Base-by-base conservation (phyloP, 225 moss, liverwort and hornwort genomes). In the Marchantia polymorpha region DNA sequence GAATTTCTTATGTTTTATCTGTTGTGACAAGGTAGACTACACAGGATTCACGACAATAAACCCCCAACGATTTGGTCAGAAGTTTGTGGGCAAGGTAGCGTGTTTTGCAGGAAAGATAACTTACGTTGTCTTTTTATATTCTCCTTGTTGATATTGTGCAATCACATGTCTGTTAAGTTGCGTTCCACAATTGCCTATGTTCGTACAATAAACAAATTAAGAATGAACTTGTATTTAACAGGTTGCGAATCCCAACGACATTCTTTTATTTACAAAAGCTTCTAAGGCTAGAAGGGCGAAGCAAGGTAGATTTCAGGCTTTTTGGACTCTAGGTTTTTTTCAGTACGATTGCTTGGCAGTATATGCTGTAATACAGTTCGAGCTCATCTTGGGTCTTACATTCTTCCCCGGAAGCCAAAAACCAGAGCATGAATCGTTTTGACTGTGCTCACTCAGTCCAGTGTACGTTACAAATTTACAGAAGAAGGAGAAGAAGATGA, bases 221-320 rank as follows among this genome's bases (percentile, higher is more conserved):
- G 5, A 69, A 46, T 19, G 11, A 64, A 46, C 2, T 31, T 53
- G 52, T 26, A 53, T 54, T 50, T 11, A 20, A 58, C 89, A 95
- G 95, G 99, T 99, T 81, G 99, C 99, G 39, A 99, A 99, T 84
- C 99, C 99, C 65, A 93, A 99, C 82, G 99, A 99, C 84, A 93
- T 99, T 69, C 90, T 99, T 60, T 86, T 99, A 6, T 99, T 99
- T 77, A 94, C 95, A 23, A 99, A 99, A 88, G 87, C 90, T 81
- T 83, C 91, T 11, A 99, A 92, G 85, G 79, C 78, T 78, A 90
- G 93, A 84, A 80, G 69, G 65, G 13, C 78, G 30, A 84, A 72
- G 59, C 85, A 91, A 55, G 96, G 95, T 95, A 81, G 70, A 53
- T 12, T 64, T 7, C 23, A 51, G 72, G 13, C 13, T 15, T 53